These are phyloP conservation scores for Clathrus columnatus DNA, from an alignment of 768 basidiomycete species.

Conservation along the genomic window DNA sequence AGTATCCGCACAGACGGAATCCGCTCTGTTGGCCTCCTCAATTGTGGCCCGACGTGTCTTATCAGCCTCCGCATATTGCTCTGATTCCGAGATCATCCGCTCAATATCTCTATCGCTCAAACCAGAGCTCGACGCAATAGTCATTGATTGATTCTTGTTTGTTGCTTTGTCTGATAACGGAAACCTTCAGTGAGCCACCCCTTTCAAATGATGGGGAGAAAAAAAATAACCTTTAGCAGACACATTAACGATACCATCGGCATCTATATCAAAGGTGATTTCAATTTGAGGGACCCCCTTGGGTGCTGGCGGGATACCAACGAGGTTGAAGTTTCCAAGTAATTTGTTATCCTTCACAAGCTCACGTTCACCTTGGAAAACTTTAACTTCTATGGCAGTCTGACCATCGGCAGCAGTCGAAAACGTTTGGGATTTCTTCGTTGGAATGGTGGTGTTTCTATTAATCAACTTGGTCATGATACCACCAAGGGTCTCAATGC, in stretches of 20 bases:
- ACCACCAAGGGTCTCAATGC: conserved; percentile 95
- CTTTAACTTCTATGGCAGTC: conserved; percentile 99
- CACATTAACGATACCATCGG: conserved; percentile 96
- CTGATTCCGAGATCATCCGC: conserved; percentile 91
- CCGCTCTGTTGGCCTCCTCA: conserved; percentile 94
- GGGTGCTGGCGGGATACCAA: conserved; percentile 86
- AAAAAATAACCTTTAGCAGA: conserved; percentile 65
- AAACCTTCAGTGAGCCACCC: neutral
- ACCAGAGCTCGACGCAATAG: conserved; percentile 95
- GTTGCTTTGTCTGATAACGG: conserved; percentile 65
- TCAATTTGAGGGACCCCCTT: conserved; percentile 81
- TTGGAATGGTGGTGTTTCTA: conserved; percentile 98
- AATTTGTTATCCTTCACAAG: conserved; percentile 97
- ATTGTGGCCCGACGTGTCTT: conserved; percentile 81
- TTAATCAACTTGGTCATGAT: conserved; percentile 99
- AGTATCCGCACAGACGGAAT: conserved; percentile 88
- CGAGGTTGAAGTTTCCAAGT: conserved; percentile 98
- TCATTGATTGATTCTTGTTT: conserved; percentile 88
- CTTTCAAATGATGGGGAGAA: neutral
- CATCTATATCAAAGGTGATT: conserved; percentile 95
- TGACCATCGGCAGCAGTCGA: conserved; percentile 99
- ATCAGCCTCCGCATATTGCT: conserved; percentile 89
- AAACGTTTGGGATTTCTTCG: conserved; percentile 99
- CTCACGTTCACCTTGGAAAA: conserved; percentile 99
- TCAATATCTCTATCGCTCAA: conserved; percentile 95